Base-by-base conservation (phyloP, 768 basidiomycete species). In the Lentinula raphanica region DNA sequence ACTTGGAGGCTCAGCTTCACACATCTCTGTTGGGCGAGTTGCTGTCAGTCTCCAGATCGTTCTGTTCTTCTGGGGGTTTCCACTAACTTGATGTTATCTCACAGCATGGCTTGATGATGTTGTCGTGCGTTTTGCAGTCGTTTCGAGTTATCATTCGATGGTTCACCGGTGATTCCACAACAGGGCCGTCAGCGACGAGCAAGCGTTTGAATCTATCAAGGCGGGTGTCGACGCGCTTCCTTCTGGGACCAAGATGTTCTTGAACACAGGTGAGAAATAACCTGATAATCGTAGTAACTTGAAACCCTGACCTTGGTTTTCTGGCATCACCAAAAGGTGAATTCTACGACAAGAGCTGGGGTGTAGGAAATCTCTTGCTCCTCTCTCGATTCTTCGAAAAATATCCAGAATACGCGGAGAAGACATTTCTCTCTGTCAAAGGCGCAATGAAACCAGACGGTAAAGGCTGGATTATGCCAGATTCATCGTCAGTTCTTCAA, bases 201-300 rank as follows among this genome's bases (percentile, higher is more conserved):
- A 82, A 32, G 80, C 79, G 8, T 87, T 89, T 60, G 81, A 78
- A 25, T 72, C 84, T 1, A 86, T 89, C 72, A 84, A 81, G 65
- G 77, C 77, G 3, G 77, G 77, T 5, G 63, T 81, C 56, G 72
- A 78, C 39, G 67, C 71, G 0, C 66, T 79, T 36, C 78, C 79
- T 3, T 61, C 71, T 0, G 79, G 76, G 15, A 69, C 67, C 31
- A 82, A 82, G 65, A 77, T 80, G 64, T 59, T 83, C 42, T 59
- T 85, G 61, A 83, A 84, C 63, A 58, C 50, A 36, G 63, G 66
- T 65, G 50, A n/a, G 65, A 51, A 32, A 29, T 6, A n/a, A n/a
- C n/a, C n/a, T n/a, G n/a, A n/a, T n/a, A n/a, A n/a, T n/a, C n/a
- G n/a, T n/a, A n/a, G n/a, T n/a, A n/a, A n/a, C n/a, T n/a, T n/a